These are phyloP conservation scores for Coemansia sp. DNA, from an alignment of 192 early-diverging fungal species.

Conservation along the genomic window DNA sequence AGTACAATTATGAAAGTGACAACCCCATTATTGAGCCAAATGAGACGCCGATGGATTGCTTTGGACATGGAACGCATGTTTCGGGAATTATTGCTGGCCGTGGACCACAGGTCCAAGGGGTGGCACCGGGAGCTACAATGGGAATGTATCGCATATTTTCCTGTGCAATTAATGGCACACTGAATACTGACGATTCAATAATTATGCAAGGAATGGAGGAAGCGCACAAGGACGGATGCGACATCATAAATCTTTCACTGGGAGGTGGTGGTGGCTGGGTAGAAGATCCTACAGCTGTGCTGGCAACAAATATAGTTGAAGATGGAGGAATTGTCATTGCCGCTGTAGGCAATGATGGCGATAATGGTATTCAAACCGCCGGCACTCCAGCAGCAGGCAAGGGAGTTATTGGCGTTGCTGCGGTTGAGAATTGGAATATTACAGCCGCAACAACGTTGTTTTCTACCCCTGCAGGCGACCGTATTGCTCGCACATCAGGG, in stretches of 20 bases:
- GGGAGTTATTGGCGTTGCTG: conserved; percentile 61
- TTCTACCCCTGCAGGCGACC: conserved; percentile 1
- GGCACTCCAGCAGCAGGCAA: conserved; percentile 53
- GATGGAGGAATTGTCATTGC: conserved; percentile 61
- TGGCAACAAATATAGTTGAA: conserved; percentile 47
- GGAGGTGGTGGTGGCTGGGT: conserved; percentile 57
- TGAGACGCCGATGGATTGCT: conserved; percentile 54
- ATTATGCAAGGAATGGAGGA: conserved; percentile 61
- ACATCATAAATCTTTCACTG: conserved; percentile 67
- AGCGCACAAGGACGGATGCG: conserved; percentile 43
- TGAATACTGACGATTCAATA: conserved; percentile 45
- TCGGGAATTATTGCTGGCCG: conserved; percentile 59
- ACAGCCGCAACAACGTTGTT: conserved; percentile 24
- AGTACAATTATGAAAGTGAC: conserved; percentile 15
- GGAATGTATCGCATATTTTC: conserved; percentile 67
- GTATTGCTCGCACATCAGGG: background rate
- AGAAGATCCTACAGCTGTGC: conserved; percentile 50
- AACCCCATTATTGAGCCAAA: conserved; percentile 52
- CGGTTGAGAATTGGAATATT: conserved; percentile 53
- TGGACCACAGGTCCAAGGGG: conserved; percentile 54
- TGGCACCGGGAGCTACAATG: conserved; percentile 64
- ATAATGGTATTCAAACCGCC: conserved; percentile 56
- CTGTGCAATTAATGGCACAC: conserved; percentile 39
- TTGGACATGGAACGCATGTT: conserved; percentile 70
- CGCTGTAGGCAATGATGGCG: conserved; percentile 76